Percentiles rank a stretch among this genome's conserved stretches.
Conservation (phyloP, 73 alveolate genomes). For the Paramecium sexaurelia region DNA sequence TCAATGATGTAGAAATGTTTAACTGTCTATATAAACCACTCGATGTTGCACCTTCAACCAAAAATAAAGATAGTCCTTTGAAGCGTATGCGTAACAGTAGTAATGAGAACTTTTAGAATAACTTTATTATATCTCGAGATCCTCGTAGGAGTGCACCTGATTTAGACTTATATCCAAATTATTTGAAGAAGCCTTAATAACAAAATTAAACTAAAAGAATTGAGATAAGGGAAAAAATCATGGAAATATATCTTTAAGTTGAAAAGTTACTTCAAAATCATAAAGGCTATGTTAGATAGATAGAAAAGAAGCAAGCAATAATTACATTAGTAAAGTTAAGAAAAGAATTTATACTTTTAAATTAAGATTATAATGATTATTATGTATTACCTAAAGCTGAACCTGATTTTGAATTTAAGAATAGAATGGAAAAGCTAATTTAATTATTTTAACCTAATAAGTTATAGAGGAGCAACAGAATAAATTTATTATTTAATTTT, state of each 20-base stretch:
- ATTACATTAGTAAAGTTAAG: slow-evolving; percentile 6
- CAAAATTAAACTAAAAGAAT: neutral
- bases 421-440: neutral
- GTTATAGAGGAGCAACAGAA: neutral
- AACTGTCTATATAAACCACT: neutral
- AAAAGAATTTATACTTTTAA: slow-evolving; percentile 21
- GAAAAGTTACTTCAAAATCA: neutral
- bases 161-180: neutral
- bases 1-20: neutral
- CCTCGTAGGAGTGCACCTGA: slow-evolving; percentile 30
- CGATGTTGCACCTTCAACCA: neutral
- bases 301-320: neutral
- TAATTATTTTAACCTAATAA: neutral
- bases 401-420: neutral
- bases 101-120: slow-evolving; percentile 9
- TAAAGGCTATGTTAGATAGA: slow-evolving; percentile 51
- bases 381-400: neutral
- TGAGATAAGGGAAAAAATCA: neutral
- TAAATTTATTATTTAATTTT: neutral
- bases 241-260: neutral
- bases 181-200: neutral
- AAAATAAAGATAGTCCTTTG: neutral
- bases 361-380: slow-evolving; percentile 51
- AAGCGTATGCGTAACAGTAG: neutral
- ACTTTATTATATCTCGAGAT: neutral